Base-by-base conservation (phyloP, 2,329 filamentous ascomycete species). In the Cladosporium cucumerinum region DNA sequence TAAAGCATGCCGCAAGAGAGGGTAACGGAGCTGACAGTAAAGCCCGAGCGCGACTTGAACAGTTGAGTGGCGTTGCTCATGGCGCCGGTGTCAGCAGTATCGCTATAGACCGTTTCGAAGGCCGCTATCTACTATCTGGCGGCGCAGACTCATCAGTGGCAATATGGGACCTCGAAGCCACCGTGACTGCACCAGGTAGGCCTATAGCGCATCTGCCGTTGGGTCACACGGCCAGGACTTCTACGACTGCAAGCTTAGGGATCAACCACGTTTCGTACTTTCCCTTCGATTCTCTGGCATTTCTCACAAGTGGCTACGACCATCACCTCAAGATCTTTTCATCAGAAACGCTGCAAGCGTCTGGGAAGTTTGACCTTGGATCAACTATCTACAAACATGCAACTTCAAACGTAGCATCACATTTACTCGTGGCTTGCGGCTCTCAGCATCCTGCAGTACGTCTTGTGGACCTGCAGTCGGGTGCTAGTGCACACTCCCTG, bases 391-490 rank as follows among this genome's bases (percentile, higher is more conserved):
- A 92, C 77, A 88, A 89, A 0, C 93, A 97, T 75, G 87, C 90
- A 0, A 84, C 91, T 28, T 96, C 93, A 0, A 85, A 88, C 49
- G 80, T 93, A 65, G 85, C 92, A 64, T 80, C 86, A 61, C 84
- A 93, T 72, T 82, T 96, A 0, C 84, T 97, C 4, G 90, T 97
- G 11, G 93, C 94, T 11, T 95, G 92, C 72, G 93, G 91, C 0
- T 96, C 93, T 0, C 92, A 96, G 68, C 88, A 95, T 74, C 91
- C 92, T 7, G 85, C 90, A 28, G 90, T 97, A 16, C 88, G 93
- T 18, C 85, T 98, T 7, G 87, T 97, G 6, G 94, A 98, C 74
- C 82, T 97, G 36, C 89, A 91, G 61, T 93, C 93, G 0, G 92
- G 92, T 2, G 85, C 92, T 18, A 87, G 85, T 57, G 82, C 86